Evolutionary conservation across 2,329 filamentous ascomycete genomes (phyloP), one percentile per base, ranked within the genome.

Genomic region (Beauveria brongniartii): DNA sequence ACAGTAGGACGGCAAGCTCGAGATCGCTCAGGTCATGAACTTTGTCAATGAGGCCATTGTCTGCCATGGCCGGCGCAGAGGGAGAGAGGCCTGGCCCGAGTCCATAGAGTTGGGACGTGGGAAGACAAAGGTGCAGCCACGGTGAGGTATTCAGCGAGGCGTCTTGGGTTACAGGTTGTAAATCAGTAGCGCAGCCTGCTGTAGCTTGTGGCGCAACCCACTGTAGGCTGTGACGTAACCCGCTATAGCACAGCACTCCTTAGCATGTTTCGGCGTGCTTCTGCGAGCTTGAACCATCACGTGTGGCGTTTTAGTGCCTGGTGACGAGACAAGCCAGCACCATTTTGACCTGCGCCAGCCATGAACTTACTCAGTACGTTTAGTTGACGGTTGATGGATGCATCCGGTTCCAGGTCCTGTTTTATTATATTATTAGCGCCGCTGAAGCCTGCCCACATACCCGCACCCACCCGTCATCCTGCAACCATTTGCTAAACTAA

Each of bases 1-100:
- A 92, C 55, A 97, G 83, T 46, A 97, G 81, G 16, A 89, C 77
- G 26, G 93, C 94, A 63, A 97, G 84, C 75, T 97, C 92, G 46
- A 97, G 81, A 76, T 97, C 92, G 69, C 88, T 90, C 64, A 97
- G 80, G 66, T 85, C 82, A 69, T 92, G 89, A 67, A 95, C 83
- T 73, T 88, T 88, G 64, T 83, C 79, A 63, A 87, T 77, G 64
- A 92, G 79, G 61, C 75, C 74, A 69, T 82, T 78, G 76, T 83
- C 78, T 72, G 82, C 84, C 86, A 89, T 89, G 69, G 63, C 69
- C 63, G 64, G 67, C n/a, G 46, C 55, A 71, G 47, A 40, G 61
- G 40, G 52, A 18, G 58, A 47, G 34, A 54, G 28, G 57, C 57
- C 18, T 2, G 14, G 37, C 37, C 24, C 50, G 50, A 54, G 50